Percentiles rank a stretch among this genome's conserved stretches.
Conservation (phyloP, 257 asterid species). For the Misopates orontium region DNA sequence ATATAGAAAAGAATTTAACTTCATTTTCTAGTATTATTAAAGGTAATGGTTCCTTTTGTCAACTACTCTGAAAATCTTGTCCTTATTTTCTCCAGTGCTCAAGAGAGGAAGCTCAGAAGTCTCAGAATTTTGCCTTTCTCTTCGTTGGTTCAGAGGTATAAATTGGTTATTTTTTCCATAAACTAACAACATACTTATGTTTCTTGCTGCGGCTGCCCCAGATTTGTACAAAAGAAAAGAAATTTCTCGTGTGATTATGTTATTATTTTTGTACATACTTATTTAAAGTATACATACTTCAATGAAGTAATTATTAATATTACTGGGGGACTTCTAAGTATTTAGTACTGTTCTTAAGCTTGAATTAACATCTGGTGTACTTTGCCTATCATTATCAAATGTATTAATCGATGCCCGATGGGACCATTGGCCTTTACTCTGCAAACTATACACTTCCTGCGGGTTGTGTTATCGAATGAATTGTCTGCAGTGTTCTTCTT, state of each 20-base stretch:
- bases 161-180: slow-evolving; percentile 11
- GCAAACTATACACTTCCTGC: not conserved
- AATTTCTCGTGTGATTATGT: not conserved
- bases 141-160: slow-evolving; percentile 83
- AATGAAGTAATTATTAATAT: slow-evolving; percentile 18
- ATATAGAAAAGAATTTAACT: not conserved
- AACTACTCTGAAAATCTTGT: slow-evolving; percentile 15
- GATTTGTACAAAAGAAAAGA: slow-evolving; percentile 4
- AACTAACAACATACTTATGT: slow-evolving; percentile 4
- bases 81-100: slow-evolving; percentile 61
- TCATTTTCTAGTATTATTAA: not conserved
- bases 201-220: slow-evolving; percentile 13
- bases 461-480: not conserved
- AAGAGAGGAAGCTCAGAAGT: slow-evolving; percentile 44
- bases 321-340: not conserved
- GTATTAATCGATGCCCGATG: not conserved
- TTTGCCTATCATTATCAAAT: slow-evolving; percentile 18
- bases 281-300: slow-evolving; percentile 14
- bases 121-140: slow-evolving; percentile 70
- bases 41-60: slow-evolving; percentile 17
- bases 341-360: slow-evolving; percentile 22
- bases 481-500: slow-evolving; percentile 1
- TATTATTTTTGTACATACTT: slow-evolving; percentile 16
- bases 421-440: not conserved
- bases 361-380: slow-evolving; percentile 13